Base-by-base conservation (phyloP, 2,329 filamentous ascomycete species). In the Penicillium sp. region DNA sequence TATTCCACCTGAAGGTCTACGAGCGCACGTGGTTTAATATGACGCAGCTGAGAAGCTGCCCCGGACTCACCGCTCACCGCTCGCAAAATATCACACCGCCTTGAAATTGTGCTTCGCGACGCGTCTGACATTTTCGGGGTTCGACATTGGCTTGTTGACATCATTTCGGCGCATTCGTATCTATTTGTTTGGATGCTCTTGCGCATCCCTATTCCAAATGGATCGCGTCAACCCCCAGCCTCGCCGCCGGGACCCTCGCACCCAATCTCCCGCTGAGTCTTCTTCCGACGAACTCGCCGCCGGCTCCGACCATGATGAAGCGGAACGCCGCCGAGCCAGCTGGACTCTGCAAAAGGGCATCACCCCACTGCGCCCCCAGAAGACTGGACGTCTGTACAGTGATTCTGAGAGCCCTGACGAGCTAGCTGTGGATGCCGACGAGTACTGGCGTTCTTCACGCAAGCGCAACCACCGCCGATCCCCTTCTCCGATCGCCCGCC, bases 331-430 rank as follows among this genome's bases (percentile, higher is more conserved):
- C 43, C 66, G 73, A 59, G 65, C 67, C 38, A 75, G 72, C 61
- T 74, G 72, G 71, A 65, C 64, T 7, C 53, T 61, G 5, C 64
- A 70, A 31, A 72, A 70, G 53, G 64, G 58, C 26, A 65, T 69
- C 49, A 66, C 71, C 10, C 68, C 70, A 24, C 66, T 67, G 39
- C 66, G 68, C 5, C 62, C 66, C 9, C 64, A 67, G 50, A 61
- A 57, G 7, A 61, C 65, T 7, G 61, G 64, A 24, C 69, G 65
- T 49, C 68, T 62, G 37, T 63, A 63, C 53, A 70, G 66, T 50
- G 69, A 66, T n/a, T 74, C 71, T 3, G 74, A 71, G 10, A 75
- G 64, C 34, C 77, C 82, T 8, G 80, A 82, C 57, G 79, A 81
- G 52, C 69, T 75, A 57, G 72, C 69, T 32, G 70, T 62, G 58